These are phyloP conservation scores for Trichosanthes truncata DNA, from an alignment of 306 rosid species.

Conservation along the genomic window DNA sequence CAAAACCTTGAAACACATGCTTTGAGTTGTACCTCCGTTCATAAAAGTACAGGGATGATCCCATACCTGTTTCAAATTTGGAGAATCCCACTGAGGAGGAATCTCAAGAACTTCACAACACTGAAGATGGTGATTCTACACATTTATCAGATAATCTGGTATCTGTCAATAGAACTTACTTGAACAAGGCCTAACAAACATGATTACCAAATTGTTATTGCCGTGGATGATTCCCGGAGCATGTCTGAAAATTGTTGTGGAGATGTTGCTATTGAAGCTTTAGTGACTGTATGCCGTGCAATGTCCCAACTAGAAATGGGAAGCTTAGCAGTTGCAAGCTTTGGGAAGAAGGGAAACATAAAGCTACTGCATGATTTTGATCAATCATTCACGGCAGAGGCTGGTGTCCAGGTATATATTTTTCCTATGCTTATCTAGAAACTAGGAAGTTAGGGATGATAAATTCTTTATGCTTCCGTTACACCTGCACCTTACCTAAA, in stretches of 20 bases:
- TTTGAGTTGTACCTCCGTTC: slow-evolving; percentile 20
- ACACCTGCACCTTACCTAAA: not conserved
- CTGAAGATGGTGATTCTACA: slow-evolving; percentile 17
- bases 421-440: not conserved
- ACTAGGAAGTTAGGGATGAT: not conserved
- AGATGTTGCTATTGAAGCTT: slow-evolving; percentile 64
- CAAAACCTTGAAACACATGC: slow-evolving; percentile 32
- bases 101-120: slow-evolving; percentile 20
- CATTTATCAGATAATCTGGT: slow-evolving; percentile 42
- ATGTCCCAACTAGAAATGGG: slow-evolving; percentile 84
- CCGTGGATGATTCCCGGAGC: slow-evolving; percentile 88
- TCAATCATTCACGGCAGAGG: slow-evolving; percentile 65
- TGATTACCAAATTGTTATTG: slow-evolving; percentile 89
- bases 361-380: slow-evolving; percentile 76
- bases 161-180: slow-evolving; percentile 42
- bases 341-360: slow-evolving; percentile 81
- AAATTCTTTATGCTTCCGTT: not conserved
- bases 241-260: slow-evolving; percentile 82
- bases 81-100: slow-evolving; percentile 34
- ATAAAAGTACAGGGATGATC: slow-evolving; percentile 35
- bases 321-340: slow-evolving; percentile 77
- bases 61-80: slow-evolving; percentile 23
- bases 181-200: slow-evolving; percentile 84
- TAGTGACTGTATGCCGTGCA: slow-evolving; percentile 91
- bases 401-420: slow-evolving; percentile 50